A percentile compares a stretch with the other conserved stretches of the same genome.
phyloP scores from a whole-genome alignment of 2,329 filamentous ascomycete species.

The Fusarium torreyae region DNA sequence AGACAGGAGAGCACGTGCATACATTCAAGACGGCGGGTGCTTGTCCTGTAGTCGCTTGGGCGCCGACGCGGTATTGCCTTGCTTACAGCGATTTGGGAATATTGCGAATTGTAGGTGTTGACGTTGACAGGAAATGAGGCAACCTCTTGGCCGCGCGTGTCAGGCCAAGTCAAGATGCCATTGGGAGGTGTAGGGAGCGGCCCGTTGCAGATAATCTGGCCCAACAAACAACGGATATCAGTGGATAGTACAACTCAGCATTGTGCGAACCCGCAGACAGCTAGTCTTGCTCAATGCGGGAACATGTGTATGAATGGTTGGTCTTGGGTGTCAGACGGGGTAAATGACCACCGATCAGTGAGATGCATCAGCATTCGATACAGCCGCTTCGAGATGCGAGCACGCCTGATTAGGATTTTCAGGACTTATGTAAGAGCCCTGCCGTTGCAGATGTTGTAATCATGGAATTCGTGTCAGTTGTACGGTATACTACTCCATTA shows the following conservation, averaged over 20 bases:
- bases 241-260: neutral
- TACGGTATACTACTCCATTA: neutral
- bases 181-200: neutral
- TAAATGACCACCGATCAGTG: slow-evolving; percentile 39
- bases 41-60: slow-evolving; percentile 80
- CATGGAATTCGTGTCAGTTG: neutral
- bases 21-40: slow-evolving; percentile 78
- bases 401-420: neutral
- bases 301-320: slow-evolving; percentile 9
- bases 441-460: neutral
- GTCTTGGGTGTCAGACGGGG: slow-evolving; percentile 45
- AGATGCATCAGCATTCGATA: neutral
- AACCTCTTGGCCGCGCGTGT: neutral
- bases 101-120: slow-evolving; percentile 77
- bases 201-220: neutral
- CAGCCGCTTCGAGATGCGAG: slow-evolving; percentile 6
- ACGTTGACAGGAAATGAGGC: slow-evolving; percentile 59
- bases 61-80: slow-evolving; percentile 80
- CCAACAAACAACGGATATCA: neutral
- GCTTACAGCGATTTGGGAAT: slow-evolving; percentile 80
- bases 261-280: neutral
- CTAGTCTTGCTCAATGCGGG: neutral
- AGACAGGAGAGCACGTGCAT: slow-evolving; percentile 81
- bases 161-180: neutral
- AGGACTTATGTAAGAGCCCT: no score